phyloP scores from a whole-genome alignment of 2,329 filamentous ascomycete species.

The Ophiocordyceps camponoti-rufipedis region DNA sequence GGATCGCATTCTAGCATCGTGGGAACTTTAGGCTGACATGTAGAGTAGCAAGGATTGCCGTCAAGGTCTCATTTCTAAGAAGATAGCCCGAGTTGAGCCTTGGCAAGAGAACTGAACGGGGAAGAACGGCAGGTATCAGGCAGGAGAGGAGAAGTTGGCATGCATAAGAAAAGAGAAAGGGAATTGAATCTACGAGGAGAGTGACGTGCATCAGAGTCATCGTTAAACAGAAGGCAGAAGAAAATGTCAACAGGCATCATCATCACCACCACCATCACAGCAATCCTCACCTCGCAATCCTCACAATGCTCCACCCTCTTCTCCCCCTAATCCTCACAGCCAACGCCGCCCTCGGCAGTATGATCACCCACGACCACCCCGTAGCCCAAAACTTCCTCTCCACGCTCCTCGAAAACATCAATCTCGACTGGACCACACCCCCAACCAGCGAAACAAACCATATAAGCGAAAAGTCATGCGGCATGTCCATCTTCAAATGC shows the following conservation, averaged over 20 bases:
- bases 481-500: background rate
- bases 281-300: too few species aligned
- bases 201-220: background rate
- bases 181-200: background rate
- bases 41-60: too few species aligned
- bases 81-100: too few species aligned
- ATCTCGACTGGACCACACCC: background rate
- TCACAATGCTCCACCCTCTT: background rate
- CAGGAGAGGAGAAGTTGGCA: too few species aligned
- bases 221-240: too few species aligned
- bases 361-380: background rate
- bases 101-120: too few species aligned
- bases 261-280: background rate
- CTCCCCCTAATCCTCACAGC: background rate
- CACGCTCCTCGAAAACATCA: background rate
- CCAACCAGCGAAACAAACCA: background rate
- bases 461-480: background rate
- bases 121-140: too few species aligned
- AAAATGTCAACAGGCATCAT: background rate
- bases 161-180: background rate
- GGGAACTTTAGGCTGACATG: too few species aligned
- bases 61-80: too few species aligned
- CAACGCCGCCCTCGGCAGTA: background rate
- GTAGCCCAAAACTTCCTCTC: background rate
- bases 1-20: too few species aligned